Conservation (phyloP, 495 filamentous ascomycete species). For the Aspergillus baeticus region DNA sequence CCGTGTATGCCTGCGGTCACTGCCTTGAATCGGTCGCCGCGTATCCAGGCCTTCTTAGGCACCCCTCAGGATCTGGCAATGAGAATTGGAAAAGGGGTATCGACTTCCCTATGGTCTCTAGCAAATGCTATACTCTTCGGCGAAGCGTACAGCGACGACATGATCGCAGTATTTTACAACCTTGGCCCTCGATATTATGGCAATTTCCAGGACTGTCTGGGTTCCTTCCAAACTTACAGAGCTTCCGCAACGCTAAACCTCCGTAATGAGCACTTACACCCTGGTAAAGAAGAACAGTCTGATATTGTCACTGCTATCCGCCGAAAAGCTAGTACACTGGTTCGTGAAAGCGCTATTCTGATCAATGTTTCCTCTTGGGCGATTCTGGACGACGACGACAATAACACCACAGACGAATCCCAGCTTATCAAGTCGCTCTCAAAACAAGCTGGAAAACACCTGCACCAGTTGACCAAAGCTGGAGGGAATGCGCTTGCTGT, state of each 20-base stretch:
- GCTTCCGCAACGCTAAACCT: conserved; percentile 90
- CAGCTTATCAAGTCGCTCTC: conserved; percentile 75
- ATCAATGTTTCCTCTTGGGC: conserved; percentile 79
- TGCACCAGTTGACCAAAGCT: conserved; percentile 69
- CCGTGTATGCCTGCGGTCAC: conserved; percentile 60
- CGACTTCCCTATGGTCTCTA: conserved; percentile 80
- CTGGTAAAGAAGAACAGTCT: conserved; percentile 86
- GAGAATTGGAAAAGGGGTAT: conserved; percentile 71
- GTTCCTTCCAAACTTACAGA: conserved; percentile 94
- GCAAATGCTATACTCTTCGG: conserved; percentile 86
- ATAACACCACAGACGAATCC: conserved; percentile 66
- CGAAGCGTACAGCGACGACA: conserved; percentile 85
- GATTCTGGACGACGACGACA: conserved; percentile 73
- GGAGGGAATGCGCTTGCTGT: conserved; percentile 78
- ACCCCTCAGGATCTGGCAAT: conserved; percentile 89
- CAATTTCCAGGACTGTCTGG: conserved; percentile 94
- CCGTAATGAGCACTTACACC: conserved; percentile 87
- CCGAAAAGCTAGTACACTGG: conserved; percentile 71
- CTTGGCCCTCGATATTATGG: conserved; percentile 89
- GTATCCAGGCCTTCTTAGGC: conserved; percentile 88
- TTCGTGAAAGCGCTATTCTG: conserved; percentile 80
- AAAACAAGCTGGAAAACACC: conserved; percentile 65
- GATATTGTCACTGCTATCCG: conserved; percentile 88
- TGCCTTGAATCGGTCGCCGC: conserved; percentile 53
- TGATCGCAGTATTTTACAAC: conserved; percentile 85